Conservation (phyloP, 306 rosid genomes). For the Pachyrhizus erosus region DNA sequence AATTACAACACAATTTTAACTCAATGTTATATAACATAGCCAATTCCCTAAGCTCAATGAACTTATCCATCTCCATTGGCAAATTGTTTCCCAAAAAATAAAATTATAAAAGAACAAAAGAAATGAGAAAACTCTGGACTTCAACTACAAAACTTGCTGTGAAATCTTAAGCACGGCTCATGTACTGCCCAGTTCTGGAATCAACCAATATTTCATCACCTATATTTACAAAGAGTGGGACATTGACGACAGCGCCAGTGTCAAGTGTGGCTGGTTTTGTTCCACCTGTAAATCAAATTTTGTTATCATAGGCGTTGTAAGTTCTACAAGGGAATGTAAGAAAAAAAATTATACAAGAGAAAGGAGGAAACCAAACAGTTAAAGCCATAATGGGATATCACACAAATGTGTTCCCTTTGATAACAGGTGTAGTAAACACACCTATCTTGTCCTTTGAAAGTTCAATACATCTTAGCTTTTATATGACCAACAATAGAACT, state of each 20-base stretch:
- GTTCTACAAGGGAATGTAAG: slow-evolving; percentile 14
- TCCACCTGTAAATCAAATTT: slow-evolving; percentile 73
- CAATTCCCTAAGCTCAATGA: slow-evolving; percentile 38
- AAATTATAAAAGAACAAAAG: slow-evolving; percentile 13
- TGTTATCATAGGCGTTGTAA: slow-evolving; percentile 19
- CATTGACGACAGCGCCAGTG: slow-evolving; percentile 84
- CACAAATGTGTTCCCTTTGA: neutral
- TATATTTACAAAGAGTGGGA: slow-evolving; percentile 78
- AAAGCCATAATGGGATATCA: slow-evolving; percentile 18
- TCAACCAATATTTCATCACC: slow-evolving; percentile 86
- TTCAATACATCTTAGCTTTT: slow-evolving; percentile 24
- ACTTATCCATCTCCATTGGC: slow-evolving; percentile 30
- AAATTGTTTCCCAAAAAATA: neutral
- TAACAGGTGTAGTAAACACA: neutral
- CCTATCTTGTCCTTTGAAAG: neutral
- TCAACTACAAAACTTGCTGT: slow-evolving; percentile 41
- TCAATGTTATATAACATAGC: slow-evolving; percentile 10
- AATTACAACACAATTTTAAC: slow-evolving; percentile 35
- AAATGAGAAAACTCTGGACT: neutral
- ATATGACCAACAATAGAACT: slow-evolving; percentile 10
- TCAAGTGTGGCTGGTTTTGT: slow-evolving; percentile 93
- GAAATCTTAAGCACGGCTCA: slow-evolving; percentile 76
- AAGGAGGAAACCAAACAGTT: neutral
- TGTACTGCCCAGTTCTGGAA: slow-evolving; percentile 91
- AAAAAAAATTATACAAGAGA: neutral